A percentile compares a stretch with the other conserved stretches of the same genome.
Conservation (phyloP, 495 filamentous ascomycete species). For the Mytilinidion resinicola region DNA sequence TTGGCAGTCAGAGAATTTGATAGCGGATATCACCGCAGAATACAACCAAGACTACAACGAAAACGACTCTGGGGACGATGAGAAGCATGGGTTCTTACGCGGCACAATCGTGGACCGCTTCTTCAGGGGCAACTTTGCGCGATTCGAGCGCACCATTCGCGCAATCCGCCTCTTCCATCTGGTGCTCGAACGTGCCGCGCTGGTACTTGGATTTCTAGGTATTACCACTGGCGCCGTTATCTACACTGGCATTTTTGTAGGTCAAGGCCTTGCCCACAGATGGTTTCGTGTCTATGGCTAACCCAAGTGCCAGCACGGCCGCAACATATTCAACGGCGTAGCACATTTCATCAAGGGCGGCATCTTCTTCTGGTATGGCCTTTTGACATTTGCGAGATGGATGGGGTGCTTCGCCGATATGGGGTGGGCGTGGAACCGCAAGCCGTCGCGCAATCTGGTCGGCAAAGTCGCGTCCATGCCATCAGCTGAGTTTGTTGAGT, state of each 20-base stretch:
- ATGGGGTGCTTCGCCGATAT: conserved; percentile 86
- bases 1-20: conserved; percentile 41
- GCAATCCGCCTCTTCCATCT: conserved; percentile 53
- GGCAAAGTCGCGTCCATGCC: conserved; percentile 55
- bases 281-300: neutral
- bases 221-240: conserved; percentile 58
- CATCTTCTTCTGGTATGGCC: conserved; percentile 94
- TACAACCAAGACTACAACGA: conserved; percentile 46
- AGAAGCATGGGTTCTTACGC: conserved; percentile 42
- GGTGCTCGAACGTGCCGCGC: conserved; percentile 53
- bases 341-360: conserved; percentile 95
- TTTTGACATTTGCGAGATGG: conserved; percentile 84
- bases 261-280: conserved; percentile 20
- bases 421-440: conserved; percentile 95
- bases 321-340: conserved; percentile 70
- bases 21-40: conserved; percentile 51
- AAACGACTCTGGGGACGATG: conserved; percentile 35
- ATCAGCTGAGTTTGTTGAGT: conserved; percentile 84
- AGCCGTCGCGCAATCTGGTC: conserved; percentile 55
- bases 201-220: conserved; percentile 60
- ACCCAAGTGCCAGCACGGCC: conserved; percentile 43
- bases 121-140: conserved; percentile 41
- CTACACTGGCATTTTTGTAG: conserved; percentile 65
- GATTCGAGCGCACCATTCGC: conserved; percentile 51
- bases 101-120: conserved; percentile 45